Percentiles rank a stretch among this genome's conserved stretches.
Evolutionary conservation across 805 yeast species (phyloP).

Genomic region (Saccharomyces kudriavzevii): DNA sequence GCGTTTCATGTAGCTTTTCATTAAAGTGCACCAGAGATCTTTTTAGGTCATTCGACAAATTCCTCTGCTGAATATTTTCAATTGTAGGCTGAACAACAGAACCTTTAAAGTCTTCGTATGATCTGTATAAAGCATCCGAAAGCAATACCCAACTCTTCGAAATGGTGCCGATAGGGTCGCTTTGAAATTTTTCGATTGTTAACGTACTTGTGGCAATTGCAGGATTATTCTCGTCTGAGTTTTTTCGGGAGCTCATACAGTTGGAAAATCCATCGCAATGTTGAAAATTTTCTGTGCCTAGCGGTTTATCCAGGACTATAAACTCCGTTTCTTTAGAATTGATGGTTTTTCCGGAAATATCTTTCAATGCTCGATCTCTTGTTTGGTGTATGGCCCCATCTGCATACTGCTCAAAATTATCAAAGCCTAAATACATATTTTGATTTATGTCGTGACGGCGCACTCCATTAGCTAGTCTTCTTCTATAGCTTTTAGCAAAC

Average conservation of each 20-base stretch:
- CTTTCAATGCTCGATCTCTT: neutral
- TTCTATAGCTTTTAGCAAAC: conserved; percentile 89
- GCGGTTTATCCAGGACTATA: neutral
- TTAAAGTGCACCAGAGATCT: conserved; percentile 97
- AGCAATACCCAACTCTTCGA: conserved; percentile 92
- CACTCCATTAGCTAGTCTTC: conserved; percentile 61
- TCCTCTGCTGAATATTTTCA: conserved; percentile 63
- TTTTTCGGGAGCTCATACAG: neutral
- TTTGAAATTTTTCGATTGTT: conserved; percentile 60
- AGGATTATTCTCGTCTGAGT: neutral
- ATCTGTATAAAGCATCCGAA: conserved; percentile 74
- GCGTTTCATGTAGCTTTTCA: conserved; percentile 84
- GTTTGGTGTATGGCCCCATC: neutral
- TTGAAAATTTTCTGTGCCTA: neutral
- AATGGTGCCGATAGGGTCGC: conserved; percentile 86
- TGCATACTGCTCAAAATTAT: neutral
- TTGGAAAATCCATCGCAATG: neutral
- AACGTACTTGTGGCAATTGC: conserved; percentile 33
- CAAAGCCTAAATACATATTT: neutral
- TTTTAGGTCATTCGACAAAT: conserved; percentile 70
- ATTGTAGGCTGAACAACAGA: conserved; percentile 83
- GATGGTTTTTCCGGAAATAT: neutral
- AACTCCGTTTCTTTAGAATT: neutral
- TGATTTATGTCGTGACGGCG: conserved; percentile 47
- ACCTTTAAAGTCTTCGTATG: conserved; percentile 79